Evolutionary conservation across 2,329 filamentous ascomycete genomes (phyloP).

Genomic region (Arthrobotrys musiformis): DNA sequence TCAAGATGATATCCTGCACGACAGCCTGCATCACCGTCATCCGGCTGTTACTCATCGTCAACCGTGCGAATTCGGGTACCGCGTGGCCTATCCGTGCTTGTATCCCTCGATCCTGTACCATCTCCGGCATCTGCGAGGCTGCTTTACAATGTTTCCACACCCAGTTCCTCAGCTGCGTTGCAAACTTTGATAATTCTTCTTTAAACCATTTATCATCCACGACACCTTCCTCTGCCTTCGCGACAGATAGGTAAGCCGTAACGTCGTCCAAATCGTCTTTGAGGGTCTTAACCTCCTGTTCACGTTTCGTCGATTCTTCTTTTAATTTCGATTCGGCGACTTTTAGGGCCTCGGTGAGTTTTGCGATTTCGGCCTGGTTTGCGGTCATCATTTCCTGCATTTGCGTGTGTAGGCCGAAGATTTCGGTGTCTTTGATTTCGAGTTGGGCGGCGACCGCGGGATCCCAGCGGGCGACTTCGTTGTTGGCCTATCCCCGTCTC

Average conservation of each 20-base stretch:
- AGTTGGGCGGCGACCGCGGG: conserved; percentile 25
- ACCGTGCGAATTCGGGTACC: conserved; percentile 43
- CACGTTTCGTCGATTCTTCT: conserved; percentile 46
- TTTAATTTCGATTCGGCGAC: conserved; percentile 44
- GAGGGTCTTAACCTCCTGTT: conserved; percentile 40
- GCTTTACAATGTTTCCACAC: conserved; percentile 54
- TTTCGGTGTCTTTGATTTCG: conserved; percentile 46
- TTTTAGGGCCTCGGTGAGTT: conserved; percentile 48
- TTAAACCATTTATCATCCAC: conserved; percentile 54
- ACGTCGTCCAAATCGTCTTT: conserved; percentile 53
- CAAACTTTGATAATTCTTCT: conserved; percentile 48
- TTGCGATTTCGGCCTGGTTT: conserved; percentile 47
- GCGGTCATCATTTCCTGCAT: conserved; percentile 56
- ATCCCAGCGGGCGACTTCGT: conserved; percentile 47
- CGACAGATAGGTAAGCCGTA: conserved; percentile 49
- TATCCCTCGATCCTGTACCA: conserved; percentile 31
- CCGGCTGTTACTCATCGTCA: conserved; percentile 54
- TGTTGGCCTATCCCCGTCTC: conserved; percentile 22
- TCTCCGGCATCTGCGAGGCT: conserved; percentile 49
- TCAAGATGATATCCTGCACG: conserved; percentile 48
- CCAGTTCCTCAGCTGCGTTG: conserved; percentile 40
- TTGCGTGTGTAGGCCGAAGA: conserved; percentile 45
- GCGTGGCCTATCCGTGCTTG: conserved; percentile 34
- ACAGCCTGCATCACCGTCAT: conserved; percentile 57
- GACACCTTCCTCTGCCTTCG: conserved; percentile 51